Conservation (phyloP, 257 asterid species). For the Gynochthodes officinalis region DNA sequence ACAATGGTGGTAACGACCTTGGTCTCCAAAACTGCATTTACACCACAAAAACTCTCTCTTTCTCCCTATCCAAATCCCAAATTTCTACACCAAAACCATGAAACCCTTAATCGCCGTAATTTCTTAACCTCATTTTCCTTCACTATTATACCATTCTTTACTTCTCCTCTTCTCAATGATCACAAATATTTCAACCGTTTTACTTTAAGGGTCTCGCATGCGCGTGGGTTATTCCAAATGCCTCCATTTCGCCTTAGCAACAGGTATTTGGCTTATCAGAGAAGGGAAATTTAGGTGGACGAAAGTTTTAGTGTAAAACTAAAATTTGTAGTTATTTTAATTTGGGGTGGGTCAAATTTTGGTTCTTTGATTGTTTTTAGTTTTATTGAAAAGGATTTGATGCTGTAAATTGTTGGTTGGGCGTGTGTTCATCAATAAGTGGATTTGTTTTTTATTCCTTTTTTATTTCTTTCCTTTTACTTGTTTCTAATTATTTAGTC, state of each 20-base stretch:
- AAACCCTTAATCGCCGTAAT: slow-evolving; percentile 51
- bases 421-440: background rate
- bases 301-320: background rate
- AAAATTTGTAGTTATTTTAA: background rate
- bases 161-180: slow-evolving; percentile 32
- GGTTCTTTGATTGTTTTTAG: background rate
- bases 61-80: slow-evolving; percentile 6
- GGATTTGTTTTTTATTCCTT: background rate
- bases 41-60: slow-evolving; percentile 7
- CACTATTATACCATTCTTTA: slow-evolving; percentile 41
- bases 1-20: slow-evolving; percentile 25
- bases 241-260: slow-evolving; percentile 83
- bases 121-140: slow-evolving; percentile 50
- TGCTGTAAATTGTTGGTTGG: background rate
- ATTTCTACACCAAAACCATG: slow-evolving; percentile 7
- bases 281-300: background rate
- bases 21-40: slow-evolving; percentile 19
- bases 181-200: slow-evolving; percentile 23
- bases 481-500: too few species aligned
- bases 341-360: background rate
- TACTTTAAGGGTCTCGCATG: slow-evolving; percentile 44
- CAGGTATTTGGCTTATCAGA: slow-evolving; percentile 33
- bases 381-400: background rate
- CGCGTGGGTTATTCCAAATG: slow-evolving; percentile 97
- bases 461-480: background rate